A percentile compares a stretch with the other conserved stretches of the same genome.
phyloP scores from a whole-genome alignment of 257 asterid genomes.

The Solanum habrochaites region DNA sequence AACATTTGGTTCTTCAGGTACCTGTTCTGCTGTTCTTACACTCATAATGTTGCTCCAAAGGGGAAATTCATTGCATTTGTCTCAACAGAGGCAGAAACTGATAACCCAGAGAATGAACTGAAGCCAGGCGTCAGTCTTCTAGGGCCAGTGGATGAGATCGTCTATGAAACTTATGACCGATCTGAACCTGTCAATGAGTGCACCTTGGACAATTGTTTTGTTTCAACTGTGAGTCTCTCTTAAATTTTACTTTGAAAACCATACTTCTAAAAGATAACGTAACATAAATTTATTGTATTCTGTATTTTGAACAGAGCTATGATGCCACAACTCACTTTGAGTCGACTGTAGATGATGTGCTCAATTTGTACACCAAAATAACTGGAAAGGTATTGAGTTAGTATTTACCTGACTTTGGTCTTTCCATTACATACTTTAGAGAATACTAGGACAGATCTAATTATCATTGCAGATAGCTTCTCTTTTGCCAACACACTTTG shows the following conservation, averaged over 20 bases:
- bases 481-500: neutral
- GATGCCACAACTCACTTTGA: slow-evolving; percentile 48
- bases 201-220: slow-evolving; percentile 76
- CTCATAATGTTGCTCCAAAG: slow-evolving; percentile 97
- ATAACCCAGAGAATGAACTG: slow-evolving; percentile 77
- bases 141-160: slow-evolving; percentile 92
- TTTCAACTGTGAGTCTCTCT: slow-evolving; percentile 65
- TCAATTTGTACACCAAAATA: slow-evolving; percentile 31
- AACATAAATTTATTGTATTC: neutral
- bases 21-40: slow-evolving; percentile 85
- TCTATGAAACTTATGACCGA: slow-evolving; percentile 82
- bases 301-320: slow-evolving; percentile 28
- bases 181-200: slow-evolving; percentile 82
- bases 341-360: slow-evolving; percentile 45
- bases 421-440: neutral
- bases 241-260: neutral
- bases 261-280: neutral
- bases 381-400: slow-evolving; percentile 36
- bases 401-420: neutral
- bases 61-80: slow-evolving; percentile 93
- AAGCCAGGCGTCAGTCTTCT: slow-evolving; percentile 89
- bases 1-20: slow-evolving; percentile 45
- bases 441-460: neutral
- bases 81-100: slow-evolving; percentile 90
- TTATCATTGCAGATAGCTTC: neutral